A percentile compares a stretch with the other conserved stretches of the same genome.
Conservation (phyloP, 257 asterid genomes). For the Solanum etuberosum region DNA sequence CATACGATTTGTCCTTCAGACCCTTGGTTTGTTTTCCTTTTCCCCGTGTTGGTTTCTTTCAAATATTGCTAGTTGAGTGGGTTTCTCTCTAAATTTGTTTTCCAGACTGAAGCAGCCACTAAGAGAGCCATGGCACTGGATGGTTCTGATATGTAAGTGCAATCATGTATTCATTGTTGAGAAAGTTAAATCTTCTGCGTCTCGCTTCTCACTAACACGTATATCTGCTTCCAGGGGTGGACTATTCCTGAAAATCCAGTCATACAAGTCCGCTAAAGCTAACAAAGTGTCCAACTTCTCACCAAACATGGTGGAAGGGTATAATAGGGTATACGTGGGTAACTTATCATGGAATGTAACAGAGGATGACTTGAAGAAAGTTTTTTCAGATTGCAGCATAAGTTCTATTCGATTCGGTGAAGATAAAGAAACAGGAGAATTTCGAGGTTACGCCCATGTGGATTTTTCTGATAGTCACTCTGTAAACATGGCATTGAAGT, state of each 20-base stretch:
- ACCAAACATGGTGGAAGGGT: slow-evolving; percentile 63
- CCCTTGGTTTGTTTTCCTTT: background rate
- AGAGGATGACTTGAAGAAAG: slow-evolving; percentile 59
- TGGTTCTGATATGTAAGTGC: slow-evolving; percentile 86
- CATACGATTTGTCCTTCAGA: background rate
- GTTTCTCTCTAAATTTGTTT: slow-evolving; percentile 2
- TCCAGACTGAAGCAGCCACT: slow-evolving; percentile 92
- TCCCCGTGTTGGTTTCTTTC: background rate
- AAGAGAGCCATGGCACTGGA: slow-evolving; percentile 84
- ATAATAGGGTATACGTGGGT: slow-evolving; percentile 77
- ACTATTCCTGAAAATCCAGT: slow-evolving; percentile 66
- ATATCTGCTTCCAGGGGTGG: slow-evolving; percentile 57
- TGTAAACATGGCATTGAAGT: slow-evolving; percentile 44
- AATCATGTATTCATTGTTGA: background rate
- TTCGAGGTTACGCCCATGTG: slow-evolving; percentile 82
- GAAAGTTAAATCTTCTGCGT: background rate
- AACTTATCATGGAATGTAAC: slow-evolving; percentile 84
- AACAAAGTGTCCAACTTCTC: slow-evolving; percentile 44
- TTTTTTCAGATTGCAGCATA: slow-evolving; percentile 45
- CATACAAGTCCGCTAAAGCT: slow-evolving; percentile 47
- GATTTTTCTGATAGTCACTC: slow-evolving; percentile 62
- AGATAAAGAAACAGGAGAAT: slow-evolving; percentile 80
- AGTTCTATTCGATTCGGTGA: slow-evolving; percentile 66
- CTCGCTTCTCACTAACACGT: background rate
- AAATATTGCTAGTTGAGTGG: background rate